Conservation (phyloP, 2,329 filamentous ascomycete species). For the Ilyonectria robusta region DNA sequence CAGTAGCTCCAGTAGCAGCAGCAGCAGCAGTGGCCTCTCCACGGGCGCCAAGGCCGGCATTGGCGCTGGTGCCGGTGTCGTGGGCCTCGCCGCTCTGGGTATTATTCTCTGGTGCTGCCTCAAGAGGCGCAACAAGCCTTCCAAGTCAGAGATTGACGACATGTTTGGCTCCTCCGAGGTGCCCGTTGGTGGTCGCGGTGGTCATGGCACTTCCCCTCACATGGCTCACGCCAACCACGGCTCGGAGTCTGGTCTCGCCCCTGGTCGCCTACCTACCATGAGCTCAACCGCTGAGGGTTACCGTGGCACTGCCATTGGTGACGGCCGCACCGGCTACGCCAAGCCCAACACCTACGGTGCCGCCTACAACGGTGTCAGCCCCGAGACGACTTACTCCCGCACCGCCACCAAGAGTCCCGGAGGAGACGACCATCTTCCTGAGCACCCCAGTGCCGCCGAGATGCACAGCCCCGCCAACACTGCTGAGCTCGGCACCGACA, state of each 20-base stretch:
- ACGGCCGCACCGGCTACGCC: constrained; percentile 57
- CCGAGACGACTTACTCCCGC: constrained; percentile 44
- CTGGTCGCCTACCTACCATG: constrained; percentile 46
- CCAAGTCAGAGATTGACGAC: constrained; percentile 56
- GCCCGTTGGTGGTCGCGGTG: constrained; percentile 52
- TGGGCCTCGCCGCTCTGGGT: constrained; percentile 52
- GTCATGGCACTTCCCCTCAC: constrained; percentile 44
- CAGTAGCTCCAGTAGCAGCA: constrained; percentile 30
- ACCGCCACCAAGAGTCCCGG: constrained; percentile 32
- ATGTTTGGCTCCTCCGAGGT: constrained; percentile 60
- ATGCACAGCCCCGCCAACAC: constrained; percentile 43
- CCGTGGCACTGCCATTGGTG: constrained; percentile 57
- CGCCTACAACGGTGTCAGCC: constrained; percentile 38
- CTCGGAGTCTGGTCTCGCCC: constrained; percentile 42
- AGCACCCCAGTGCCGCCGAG: constrained; percentile 43
- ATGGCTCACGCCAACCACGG: constrained; percentile 49
- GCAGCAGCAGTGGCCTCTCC: constrained; percentile 51
- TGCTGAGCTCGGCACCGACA: constrained; percentile 54
- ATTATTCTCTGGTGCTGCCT: constrained; percentile 50
- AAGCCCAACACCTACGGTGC: constrained; percentile 54
- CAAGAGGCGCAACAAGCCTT: constrained; percentile 49
- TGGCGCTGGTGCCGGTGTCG: constrained; percentile 57
- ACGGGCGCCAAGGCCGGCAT: constrained; percentile 62
- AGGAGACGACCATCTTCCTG: constrained; percentile 23
- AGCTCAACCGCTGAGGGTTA: constrained; percentile 52